Conservation (phyloP, 129 eudicot genomes). For the Chrysanthemum seticuspe region DNA sequence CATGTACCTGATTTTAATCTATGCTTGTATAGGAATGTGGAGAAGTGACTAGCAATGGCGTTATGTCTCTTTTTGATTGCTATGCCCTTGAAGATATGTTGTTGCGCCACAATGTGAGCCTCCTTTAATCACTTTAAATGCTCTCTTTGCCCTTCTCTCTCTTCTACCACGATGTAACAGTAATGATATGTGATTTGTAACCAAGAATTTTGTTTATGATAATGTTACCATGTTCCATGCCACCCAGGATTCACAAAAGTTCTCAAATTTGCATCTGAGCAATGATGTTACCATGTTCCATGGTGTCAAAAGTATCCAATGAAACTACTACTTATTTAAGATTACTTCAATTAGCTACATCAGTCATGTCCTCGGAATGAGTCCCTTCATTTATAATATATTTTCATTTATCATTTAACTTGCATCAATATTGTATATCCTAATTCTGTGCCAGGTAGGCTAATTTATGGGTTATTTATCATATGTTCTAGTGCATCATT, state of each 20-base stretch:
- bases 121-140: neutral
- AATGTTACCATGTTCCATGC: neutral
- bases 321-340: too few species aligned
- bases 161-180: neutral
- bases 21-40: conserved; percentile 73
- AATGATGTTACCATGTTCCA: too few species aligned
- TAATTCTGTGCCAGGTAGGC: too few species aligned
- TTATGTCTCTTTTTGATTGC: conserved; percentile 56
- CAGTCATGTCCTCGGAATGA: too few species aligned
- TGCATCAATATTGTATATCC: too few species aligned
- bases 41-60: conserved; percentile 62
- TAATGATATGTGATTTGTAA: neutral
- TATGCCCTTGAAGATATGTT: conserved; percentile 74
- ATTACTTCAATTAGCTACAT: too few species aligned
- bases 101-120: conserved; percentile 77
- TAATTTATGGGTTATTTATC: too few species aligned
- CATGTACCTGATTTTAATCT: conserved; percentile 10
- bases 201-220: neutral
- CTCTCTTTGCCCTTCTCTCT: conserved; percentile 2
- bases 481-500: too few species aligned
- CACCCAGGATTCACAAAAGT: neutral
- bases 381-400: too few species aligned
- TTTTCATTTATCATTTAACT: too few species aligned
- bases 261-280: neutral
- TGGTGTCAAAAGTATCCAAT: too few species aligned